Evolutionary conservation across 345 rosid species (phyloP).

Genomic region (Eucalyptus erythrocorys): DNA sequence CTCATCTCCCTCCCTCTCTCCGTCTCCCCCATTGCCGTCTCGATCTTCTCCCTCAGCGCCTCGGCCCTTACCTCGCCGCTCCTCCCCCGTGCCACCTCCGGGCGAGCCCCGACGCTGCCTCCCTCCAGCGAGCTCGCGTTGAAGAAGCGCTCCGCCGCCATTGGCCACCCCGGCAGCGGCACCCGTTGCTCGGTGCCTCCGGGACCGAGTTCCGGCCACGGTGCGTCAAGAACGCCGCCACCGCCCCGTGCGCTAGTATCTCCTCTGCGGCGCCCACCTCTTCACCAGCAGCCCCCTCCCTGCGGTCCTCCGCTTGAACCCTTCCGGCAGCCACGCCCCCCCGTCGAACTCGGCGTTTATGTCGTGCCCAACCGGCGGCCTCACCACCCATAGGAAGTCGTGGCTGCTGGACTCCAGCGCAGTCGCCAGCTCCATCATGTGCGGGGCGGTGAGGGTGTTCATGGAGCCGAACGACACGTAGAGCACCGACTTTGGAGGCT

Average conservation of each 20-base stretch:
- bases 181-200: constrained; percentile 45
- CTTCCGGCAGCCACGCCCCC: constrained; percentile 39
- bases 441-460: constrained; percentile 38
- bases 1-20: constrained; percentile 32
- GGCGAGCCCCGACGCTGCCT: constrained; percentile 29
- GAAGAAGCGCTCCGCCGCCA: constrained; percentile 73
- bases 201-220: constrained; percentile 86
- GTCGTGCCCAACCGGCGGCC: constrained; percentile 60
- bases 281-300: constrained; percentile 33
- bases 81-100: constrained; percentile 63
- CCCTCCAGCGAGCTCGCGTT: constrained; percentile 49
- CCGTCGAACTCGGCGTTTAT: constrained; percentile 31
- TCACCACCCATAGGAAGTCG: constrained; percentile 64
- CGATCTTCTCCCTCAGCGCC: constrained; percentile 30
- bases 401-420: constrained; percentile 45
- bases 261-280: constrained; percentile 72
- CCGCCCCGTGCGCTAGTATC: constrained; percentile 43
- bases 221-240: constrained; percentile 51
- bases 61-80: constrained; percentile 26
- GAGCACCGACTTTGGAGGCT: constrained; percentile 41
- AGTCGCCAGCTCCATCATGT: constrained; percentile 47
- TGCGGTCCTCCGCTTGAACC: constrained; percentile 32
- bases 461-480: constrained; percentile 64
- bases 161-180: constrained; percentile 64
- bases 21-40: constrained; percentile 35